These are phyloP conservation scores for Nitzschia palea DNA, from an alignment of 108 stramenopile species.

Conservation along the genomic window DNA sequence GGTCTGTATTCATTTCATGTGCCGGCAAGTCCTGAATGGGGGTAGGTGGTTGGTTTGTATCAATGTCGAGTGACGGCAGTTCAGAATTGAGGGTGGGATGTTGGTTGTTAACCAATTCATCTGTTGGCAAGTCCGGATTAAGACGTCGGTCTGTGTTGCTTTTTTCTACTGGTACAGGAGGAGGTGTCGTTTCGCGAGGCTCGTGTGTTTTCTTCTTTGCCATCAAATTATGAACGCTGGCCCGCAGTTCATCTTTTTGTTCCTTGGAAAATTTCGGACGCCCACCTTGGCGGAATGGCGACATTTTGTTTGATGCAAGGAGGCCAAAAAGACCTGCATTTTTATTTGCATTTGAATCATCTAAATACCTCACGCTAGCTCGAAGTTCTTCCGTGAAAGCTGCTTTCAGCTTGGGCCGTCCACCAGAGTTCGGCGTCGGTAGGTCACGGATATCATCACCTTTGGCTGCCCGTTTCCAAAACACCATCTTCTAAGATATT, in stretches of 20 bases:
- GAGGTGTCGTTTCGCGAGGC: too few relatives aligned
- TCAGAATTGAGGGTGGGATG: neutral
- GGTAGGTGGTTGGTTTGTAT: neutral
- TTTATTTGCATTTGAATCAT: neutral
- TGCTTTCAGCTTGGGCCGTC: constrained; percentile 8
- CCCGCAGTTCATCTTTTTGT: constrained; percentile 1
- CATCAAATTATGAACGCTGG: neutral
- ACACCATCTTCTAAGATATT: too few relatives aligned
- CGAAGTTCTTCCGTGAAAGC: constrained; percentile 19
- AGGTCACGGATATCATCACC: constrained; percentile 1
- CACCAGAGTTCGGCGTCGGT: neutral
- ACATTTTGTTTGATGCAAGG: neutral
- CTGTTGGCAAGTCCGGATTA: neutral
- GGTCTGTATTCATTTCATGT: neutral
- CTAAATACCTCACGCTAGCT: neutral
- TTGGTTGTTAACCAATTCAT: neutral
- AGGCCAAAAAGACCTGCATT: neutral
- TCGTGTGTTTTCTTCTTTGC: neutral
- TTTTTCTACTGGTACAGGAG: too few relatives aligned
- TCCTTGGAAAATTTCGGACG: neutral
- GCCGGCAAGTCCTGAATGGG: neutral
- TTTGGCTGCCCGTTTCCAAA: neutral
- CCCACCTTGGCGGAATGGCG: neutral
- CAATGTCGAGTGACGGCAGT: neutral
- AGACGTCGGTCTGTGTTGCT: too few relatives aligned